Evolutionary conservation across 139 green algal genomes (phyloP).

Genomic region (Tetradesmus lagerheimii): DNA sequence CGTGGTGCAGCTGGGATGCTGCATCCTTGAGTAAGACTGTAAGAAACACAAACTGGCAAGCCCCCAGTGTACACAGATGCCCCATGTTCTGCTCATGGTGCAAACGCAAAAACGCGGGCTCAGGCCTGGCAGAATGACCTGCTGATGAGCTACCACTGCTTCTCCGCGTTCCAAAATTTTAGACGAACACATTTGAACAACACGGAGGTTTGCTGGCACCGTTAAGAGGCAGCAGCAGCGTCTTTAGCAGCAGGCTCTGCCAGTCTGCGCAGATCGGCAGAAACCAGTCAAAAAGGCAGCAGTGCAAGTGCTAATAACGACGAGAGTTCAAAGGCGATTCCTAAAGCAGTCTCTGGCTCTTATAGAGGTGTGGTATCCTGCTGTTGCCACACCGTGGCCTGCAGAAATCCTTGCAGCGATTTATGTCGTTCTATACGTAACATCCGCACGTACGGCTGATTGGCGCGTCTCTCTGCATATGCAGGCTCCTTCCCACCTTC

Average conservation of each 20-base stretch:
- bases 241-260: not conserved
- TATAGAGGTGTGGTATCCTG: no score
- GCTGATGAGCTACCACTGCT: not conserved
- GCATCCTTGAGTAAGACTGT: not conserved
- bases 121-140: not conserved
- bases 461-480: not conserved
- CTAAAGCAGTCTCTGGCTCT: not conserved
- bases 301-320: no score
- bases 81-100: not conserved
- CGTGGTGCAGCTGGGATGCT: not conserved
- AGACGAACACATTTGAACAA: no score
- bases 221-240: not conserved
- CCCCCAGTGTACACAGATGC: not conserved
- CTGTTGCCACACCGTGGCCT: no score
- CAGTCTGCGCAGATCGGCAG: not conserved
- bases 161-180: no score
- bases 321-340: not conserved
- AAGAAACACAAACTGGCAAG: not conserved
- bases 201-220: not conserved
- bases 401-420: no score
- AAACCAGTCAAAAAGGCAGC: not conserved
- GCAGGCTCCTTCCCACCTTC: not conserved
- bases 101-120: not conserved
- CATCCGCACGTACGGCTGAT: no score
- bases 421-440: no score